Evolutionary conservation across 164 flowering plant genomes (phyloP), one percentile per base, ranked within the genome.

Genomic region (Magnolia sinica): DNA sequence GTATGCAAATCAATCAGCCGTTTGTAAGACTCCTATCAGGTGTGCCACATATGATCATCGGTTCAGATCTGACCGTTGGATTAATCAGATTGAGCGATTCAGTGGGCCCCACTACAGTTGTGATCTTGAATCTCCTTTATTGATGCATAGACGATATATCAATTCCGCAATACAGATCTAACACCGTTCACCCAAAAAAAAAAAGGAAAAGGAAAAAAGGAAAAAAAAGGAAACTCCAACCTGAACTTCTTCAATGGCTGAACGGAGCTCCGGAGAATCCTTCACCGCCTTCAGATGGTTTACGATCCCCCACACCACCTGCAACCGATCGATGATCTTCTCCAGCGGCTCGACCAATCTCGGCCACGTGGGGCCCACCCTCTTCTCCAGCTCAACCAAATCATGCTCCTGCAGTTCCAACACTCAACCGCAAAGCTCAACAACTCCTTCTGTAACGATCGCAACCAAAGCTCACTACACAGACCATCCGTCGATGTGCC

Each of bases 171-270:
- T 27, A 27, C 29, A 27, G 2, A 27, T 27, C 29, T 27, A 27
- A 27, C 29, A 27, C 29, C 29, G 29, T 27, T 27, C 7, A 37
- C 6, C 6, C 45, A 37, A 37, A 37, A 37, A 37, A 37, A 37
- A 4, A 37, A 37, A n/a, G n/a, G n/a, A n/a, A n/a, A n/a, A n/a
- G n/a, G n/a, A 37, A 63, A 80, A 50, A 49, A 13, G 65, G 27
- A 24, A 22, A 37, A 69, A 2, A 73, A 23, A 24, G 69, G 69
- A 8, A 24, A 66, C 20, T 8, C 68, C 9, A 61, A 96, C 99
- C 97, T 94, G 98, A 64, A 96, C 93, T 85, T 94, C 98, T 79
- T 92, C 94, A 70, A 96, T 89, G 52, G 98, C 98, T n/a, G 97
- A 78, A 29, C 99, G 97, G 23, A 94, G 89, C 70, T 96, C 99